Evolutionary conservation across 352 stramenopile genomes (phyloP).

Genomic region (Pythium plurisporium): DNA sequence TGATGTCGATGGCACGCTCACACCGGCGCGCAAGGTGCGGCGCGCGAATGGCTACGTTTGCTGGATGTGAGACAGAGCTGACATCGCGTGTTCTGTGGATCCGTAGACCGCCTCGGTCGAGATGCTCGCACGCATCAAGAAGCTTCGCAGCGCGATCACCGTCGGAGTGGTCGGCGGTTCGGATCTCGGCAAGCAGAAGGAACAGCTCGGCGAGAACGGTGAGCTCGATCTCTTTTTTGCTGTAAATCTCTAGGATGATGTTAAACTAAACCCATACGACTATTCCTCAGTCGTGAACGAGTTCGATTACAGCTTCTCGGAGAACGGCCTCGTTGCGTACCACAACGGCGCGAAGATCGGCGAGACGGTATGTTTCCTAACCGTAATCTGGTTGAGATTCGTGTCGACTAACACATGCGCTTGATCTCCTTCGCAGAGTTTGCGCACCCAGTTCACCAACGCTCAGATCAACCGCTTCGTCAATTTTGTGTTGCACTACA

Average conservation of each 20-base stretch:
- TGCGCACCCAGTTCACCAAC: constrained; percentile 94
- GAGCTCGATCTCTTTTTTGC: neutral
- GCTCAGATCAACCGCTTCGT: constrained; percentile 97
- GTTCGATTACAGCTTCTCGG: constrained; percentile 99
- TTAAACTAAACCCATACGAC: neutral
- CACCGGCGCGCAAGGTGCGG: constrained; percentile 87
- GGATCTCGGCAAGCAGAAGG: constrained; percentile 98
- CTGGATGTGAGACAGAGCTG: neutral
- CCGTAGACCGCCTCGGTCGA: constrained; percentile 80
- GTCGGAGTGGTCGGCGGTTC: constrained; percentile 98
- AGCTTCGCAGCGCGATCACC: constrained; percentile 92
- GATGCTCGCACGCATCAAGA: constrained; percentile 93
- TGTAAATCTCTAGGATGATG: neutral
- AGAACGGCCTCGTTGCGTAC: constrained; percentile 98
- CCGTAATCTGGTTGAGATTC: too few species aligned
- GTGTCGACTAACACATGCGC: neutral
- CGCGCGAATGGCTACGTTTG: neutral
- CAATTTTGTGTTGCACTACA: constrained; percentile 96
- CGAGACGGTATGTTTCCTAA: constrained; percentile 79
- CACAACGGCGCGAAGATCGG: constrained; percentile 92
- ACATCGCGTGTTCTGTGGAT: neutral
- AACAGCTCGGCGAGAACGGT: constrained; percentile 96
- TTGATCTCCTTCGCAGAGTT: constrained; percentile 63
- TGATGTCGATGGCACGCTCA: constrained; percentile 99
- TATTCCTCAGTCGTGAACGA: constrained; percentile 77